These are phyloP conservation scores for Rehmannia glutinosa DNA, from an alignment of 257 asterid species.

Conservation along the genomic window DNA sequence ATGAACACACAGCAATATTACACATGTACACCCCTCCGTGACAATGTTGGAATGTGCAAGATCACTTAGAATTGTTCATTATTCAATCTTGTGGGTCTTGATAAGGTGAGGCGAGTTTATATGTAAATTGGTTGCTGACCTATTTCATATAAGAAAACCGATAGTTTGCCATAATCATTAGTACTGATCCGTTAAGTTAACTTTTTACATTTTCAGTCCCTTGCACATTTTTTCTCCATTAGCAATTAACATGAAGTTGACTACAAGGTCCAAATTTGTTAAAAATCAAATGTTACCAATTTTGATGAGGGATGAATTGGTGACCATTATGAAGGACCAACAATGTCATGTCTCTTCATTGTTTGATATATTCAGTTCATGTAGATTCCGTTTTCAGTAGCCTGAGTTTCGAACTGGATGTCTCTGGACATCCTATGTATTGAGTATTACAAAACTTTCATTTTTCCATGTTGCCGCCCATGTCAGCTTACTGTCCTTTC, in stretches of 20 bases:
- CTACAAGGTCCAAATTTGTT: too few relatives aligned
- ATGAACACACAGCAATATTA: background rate
- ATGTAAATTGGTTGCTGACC: background rate
- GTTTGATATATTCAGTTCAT: background rate
- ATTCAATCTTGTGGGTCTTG: background rate
- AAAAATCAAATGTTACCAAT: too few relatives aligned
- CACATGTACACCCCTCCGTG: background rate
- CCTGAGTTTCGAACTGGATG: background rate
- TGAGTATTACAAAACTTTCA: background rate
- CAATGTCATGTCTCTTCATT: too few relatives aligned
- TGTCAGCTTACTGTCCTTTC: background rate
- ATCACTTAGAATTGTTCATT: background rate
- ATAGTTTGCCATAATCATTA: background rate
- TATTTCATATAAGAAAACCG: background rate
- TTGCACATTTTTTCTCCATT: too few relatives aligned
- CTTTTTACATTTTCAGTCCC: too few relatives aligned
- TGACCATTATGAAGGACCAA: too few relatives aligned
- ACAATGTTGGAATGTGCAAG: background rate
- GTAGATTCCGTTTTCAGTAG: background rate
- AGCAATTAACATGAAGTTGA: too few relatives aligned
- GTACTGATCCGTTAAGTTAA: too few relatives aligned
- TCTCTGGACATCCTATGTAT: too few relatives aligned
- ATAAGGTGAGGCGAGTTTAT: background rate
- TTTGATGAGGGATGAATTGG: too few relatives aligned
- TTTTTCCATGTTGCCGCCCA: background rate